Evolutionary conservation across 805 yeast species (phyloP).

Genomic region (Nakazawaea populi): DNA sequence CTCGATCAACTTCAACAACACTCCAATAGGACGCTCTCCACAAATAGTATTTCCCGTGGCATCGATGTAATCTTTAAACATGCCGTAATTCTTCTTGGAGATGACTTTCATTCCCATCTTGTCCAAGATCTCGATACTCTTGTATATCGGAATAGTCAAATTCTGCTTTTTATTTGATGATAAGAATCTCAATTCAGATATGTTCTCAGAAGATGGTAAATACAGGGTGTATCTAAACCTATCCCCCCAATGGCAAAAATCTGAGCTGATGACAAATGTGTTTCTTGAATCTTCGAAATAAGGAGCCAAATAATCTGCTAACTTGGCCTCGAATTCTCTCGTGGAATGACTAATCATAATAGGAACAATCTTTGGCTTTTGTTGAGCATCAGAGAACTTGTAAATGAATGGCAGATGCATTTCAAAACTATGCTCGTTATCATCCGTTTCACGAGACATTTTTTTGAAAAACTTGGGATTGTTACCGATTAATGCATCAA

Average conservation of each 20-base stretch:
- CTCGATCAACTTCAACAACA: constrained; percentile 54
- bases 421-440: constrained; percentile 88
- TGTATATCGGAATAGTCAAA: constrained; percentile 44
- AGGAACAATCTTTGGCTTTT: constrained; percentile 56
- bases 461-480: constrained; percentile 38
- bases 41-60: constrained; percentile 86
- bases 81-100: constrained; percentile 44
- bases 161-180: neutral
- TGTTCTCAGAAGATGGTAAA: constrained; percentile 28
- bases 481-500: constrained; percentile 26
- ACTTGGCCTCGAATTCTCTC: constrained; percentile 31
- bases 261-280: constrained; percentile 79
- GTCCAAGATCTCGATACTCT: constrained; percentile 74
- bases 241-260: constrained; percentile 93
- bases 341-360: constrained; percentile 68
- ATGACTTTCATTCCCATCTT: constrained; percentile 60
- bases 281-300: constrained; percentile 48
- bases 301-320: constrained; percentile 46
- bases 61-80: constrained; percentile 64
- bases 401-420: constrained; percentile 84
- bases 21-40: constrained; percentile 78
- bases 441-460: constrained; percentile 61
- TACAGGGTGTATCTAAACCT: constrained; percentile 56
- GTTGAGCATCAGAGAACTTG: constrained; percentile 32
- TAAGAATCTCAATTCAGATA: constrained; percentile 13